phyloP scores from a whole-genome alignment of 192 early-diverging fungal genomes.

The Glomus cerebriforme region DNA sequence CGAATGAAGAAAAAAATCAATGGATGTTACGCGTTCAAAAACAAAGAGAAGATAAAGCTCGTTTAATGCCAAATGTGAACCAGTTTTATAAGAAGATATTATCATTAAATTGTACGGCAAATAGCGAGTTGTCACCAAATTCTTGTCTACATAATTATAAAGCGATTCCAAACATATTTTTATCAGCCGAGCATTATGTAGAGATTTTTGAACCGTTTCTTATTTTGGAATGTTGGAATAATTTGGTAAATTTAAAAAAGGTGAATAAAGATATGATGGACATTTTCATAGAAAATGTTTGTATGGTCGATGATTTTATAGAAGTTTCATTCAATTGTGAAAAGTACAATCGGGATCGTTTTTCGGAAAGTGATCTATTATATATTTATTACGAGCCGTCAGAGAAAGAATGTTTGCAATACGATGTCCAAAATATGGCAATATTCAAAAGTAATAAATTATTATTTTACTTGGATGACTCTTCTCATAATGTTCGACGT shows the following conservation, averaged over 20 bases:
- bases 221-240: conserved; percentile 83
- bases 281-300: conserved; percentile 43
- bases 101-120: neutral
- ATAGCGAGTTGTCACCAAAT: neutral
- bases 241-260: conserved; percentile 72
- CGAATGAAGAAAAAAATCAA: neutral
- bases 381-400: conserved; percentile 55
- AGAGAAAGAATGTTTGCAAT: conserved; percentile 51
- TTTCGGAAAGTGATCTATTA: conserved; percentile 66
- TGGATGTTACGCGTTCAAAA: neutral
- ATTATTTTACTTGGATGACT: conserved; percentile 53
- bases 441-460: conserved; percentile 46
- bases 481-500: conserved; percentile 42
- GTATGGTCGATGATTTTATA: conserved; percentile 73
- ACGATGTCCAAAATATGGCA: neutral
- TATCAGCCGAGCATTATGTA: conserved; percentile 58
- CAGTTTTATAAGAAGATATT: neutral
- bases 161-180: conserved; percentile 63
- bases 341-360: conserved; percentile 36
- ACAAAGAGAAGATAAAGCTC: neutral
- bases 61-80: neutral
- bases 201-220: conserved; percentile 77
- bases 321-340: conserved; percentile 62
- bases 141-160: conserved; percentile 28
- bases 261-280: conserved; percentile 54